Conservation (phyloP, 2,329 filamentous ascomycete genomes). For the Pyrenophora tritici-repentis region DNA sequence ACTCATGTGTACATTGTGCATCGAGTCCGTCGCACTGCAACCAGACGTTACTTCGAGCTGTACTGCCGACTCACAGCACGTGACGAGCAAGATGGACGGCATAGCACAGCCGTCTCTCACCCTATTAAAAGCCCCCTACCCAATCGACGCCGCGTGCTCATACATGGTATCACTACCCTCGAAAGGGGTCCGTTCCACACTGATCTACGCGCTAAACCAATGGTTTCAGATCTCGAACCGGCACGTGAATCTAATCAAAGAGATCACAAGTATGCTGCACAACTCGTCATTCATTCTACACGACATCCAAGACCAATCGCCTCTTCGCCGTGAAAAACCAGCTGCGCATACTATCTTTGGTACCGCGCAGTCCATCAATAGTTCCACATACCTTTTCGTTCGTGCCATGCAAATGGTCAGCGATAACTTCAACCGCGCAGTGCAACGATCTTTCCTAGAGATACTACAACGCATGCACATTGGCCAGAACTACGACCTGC, state of each 20-base stretch:
- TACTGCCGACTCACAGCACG: too few species aligned
- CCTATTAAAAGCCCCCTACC: too few species aligned
- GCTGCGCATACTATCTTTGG: not conserved
- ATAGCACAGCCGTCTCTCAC: too few species aligned
- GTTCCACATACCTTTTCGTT: not conserved
- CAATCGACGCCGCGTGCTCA: too few species aligned
- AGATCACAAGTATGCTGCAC: not conserved
- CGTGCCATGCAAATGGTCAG: not conserved
- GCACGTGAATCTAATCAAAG: not conserved
- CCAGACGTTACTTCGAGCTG: too few species aligned
- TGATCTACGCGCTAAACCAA: not conserved
- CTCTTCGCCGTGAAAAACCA: not conserved
- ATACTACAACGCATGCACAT: not conserved
- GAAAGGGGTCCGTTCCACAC: not conserved
- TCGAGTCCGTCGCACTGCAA: too few species aligned
- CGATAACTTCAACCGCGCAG: not conserved
- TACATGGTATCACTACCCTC: not conserved
- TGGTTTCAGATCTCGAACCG: not conserved
- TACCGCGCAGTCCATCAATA: not conserved
- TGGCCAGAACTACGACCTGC: not conserved
- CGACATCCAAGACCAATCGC: not conserved
- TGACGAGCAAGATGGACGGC: too few species aligned
- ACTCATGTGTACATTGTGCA: too few species aligned
- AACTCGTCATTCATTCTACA: not conserved
- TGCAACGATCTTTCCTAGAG: not conserved